phyloP scores from a whole-genome alignment of 75 land plant genomes.

The Pseudotsuga menziesii region DNA sequence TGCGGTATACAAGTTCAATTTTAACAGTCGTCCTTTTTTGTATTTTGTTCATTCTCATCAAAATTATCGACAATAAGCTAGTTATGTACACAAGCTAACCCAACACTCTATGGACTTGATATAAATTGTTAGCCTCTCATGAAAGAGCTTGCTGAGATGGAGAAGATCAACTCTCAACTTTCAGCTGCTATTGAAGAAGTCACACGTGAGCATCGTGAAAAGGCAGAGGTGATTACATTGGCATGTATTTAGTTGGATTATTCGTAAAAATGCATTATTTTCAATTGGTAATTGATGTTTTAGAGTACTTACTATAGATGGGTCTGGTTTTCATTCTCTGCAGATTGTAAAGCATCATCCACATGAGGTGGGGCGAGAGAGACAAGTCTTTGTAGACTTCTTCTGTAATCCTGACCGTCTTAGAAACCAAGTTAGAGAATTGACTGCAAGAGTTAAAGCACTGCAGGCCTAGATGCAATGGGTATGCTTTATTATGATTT shows the following conservation, averaged over 20 bases:
- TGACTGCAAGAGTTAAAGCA: slow-evolving; percentile 75
- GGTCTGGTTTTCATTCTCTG: slow-evolving; percentile 3
- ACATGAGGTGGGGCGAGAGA: slow-evolving; percentile 87
- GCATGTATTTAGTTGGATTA: not conserved
- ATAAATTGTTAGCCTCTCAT: slow-evolving; percentile 57
- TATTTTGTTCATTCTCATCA: not conserved
- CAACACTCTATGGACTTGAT: not conserved
- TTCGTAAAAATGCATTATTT: not conserved
- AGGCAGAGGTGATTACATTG: slow-evolving; percentile 73
- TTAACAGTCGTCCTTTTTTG: not conserved
- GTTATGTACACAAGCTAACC: not conserved
- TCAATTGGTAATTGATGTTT: not conserved
- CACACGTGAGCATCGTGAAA: slow-evolving; percentile 86
- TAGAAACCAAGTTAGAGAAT: slow-evolving; percentile 85
- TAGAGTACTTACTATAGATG: not conserved
- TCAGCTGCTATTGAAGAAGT: slow-evolving; percentile 94
- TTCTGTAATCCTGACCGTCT: slow-evolving; percentile 95
- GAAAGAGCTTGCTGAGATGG: slow-evolving; percentile 98
- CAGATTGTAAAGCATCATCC: slow-evolving; percentile 96
- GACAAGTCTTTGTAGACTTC: slow-evolving; percentile 97
- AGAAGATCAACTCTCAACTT: slow-evolving; percentile 87
- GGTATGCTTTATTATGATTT: not conserved
- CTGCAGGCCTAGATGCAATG: slow-evolving; percentile 44
- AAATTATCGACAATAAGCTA: not conserved
- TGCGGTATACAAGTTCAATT: not conserved